Percentiles rank a stretch among this genome's conserved stretches.
These are phyloP conservation scores for Albifimbria verrucaria DNA, from an alignment of 2,329 filamentous ascomycete species.

Conservation along the genomic window DNA sequence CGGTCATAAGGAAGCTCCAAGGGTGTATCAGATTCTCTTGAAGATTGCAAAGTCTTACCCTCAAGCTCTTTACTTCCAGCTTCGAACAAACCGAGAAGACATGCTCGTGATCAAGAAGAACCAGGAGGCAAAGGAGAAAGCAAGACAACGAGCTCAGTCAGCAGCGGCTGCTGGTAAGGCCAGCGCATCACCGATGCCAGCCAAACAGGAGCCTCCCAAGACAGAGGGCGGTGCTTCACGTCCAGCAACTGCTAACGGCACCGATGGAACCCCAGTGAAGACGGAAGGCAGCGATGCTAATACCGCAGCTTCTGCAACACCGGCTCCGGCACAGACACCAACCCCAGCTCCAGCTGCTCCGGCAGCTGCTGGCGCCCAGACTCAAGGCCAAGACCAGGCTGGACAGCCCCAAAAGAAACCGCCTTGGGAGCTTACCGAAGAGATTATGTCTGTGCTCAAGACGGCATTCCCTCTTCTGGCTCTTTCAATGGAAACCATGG, in stretches of 20 bases:
- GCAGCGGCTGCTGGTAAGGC: conserved; percentile 41
- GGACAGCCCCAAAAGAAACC: conserved; percentile 60
- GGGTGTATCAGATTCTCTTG: conserved; percentile 80
- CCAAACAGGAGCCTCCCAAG: conserved; percentile 50
- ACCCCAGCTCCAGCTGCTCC: conserved; percentile 9
- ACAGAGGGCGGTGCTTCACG: conserved; percentile 38
- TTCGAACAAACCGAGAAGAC: conserved; percentile 90
- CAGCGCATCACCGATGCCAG: conserved; percentile 43
- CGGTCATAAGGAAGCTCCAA: conserved; percentile 83
- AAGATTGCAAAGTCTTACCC: conserved; percentile 96
- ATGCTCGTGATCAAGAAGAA: conserved; percentile 89
- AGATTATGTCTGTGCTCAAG: conserved; percentile 93
- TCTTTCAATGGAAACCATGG: conserved; percentile 98
- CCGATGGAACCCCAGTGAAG: conserved; percentile 35
- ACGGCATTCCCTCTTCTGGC: conserved; percentile 95
- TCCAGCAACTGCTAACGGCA: conserved; percentile 49
- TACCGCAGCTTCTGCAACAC: conserved; percentile 18
- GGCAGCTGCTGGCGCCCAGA: conserved; percentile 14
- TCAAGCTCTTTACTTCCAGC: conserved; percentile 92
- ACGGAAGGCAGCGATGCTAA: conserved; percentile 37
- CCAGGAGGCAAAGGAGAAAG: conserved; percentile 71
- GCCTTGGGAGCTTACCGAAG: conserved; percentile 95
- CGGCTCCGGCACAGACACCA: conserved; percentile 19
- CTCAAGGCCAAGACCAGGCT: conserved; percentile 17
- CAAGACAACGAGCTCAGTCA: conserved; percentile 46